Evolutionary conservation across 2,329 filamentous ascomycete genomes (phyloP).

Genomic region (Cladosporium sp.): DNA sequence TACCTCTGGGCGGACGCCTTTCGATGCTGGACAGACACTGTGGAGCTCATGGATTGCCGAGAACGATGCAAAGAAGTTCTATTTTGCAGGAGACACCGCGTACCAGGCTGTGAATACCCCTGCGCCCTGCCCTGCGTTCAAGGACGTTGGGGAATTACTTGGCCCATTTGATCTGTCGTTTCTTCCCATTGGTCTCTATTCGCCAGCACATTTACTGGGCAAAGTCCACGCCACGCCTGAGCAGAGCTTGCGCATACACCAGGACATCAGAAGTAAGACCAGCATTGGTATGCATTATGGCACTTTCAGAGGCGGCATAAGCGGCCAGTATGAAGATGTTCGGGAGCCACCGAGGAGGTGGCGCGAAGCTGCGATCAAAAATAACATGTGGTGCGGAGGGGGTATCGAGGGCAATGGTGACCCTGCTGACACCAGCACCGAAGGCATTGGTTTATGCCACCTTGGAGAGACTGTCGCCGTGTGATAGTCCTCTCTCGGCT

Average conservation of each 20-base stretch:
- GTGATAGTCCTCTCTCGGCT: constrained; percentile 21
- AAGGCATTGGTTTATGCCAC: constrained; percentile 42
- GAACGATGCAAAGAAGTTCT: constrained; percentile 40
- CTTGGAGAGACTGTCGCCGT: constrained; percentile 51
- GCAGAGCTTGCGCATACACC: constrained; percentile 50
- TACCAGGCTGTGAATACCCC: constrained; percentile 44
- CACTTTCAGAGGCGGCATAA: constrained; percentile 48
- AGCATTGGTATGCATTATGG: constrained; percentile 56
- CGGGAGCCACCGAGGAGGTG: constrained; percentile 49
- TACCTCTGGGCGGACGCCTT: constrained; percentile 44
- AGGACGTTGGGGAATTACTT: constrained; percentile 47
- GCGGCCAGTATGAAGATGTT: constrained; percentile 51
- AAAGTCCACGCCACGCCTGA: constrained; percentile 50
- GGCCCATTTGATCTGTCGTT: constrained; percentile 53
- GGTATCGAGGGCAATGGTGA: constrained; percentile 32
- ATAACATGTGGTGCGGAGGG: constrained; percentile 37
- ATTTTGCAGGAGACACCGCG: constrained; percentile 53
- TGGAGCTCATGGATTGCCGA: constrained; percentile 53
- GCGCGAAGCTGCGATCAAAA: constrained; percentile 46
- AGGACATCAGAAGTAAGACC: constrained; percentile 47
- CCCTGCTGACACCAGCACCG: constrained; percentile 37
- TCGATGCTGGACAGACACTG: constrained; percentile 43
- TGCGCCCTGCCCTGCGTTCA: constrained; percentile 50
- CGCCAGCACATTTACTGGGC: constrained; percentile 47
- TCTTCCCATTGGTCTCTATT: constrained; percentile 52